Evolutionary conservation across 805 yeast species (phyloP).

Genomic region (Yarrowia sp.): DNA sequence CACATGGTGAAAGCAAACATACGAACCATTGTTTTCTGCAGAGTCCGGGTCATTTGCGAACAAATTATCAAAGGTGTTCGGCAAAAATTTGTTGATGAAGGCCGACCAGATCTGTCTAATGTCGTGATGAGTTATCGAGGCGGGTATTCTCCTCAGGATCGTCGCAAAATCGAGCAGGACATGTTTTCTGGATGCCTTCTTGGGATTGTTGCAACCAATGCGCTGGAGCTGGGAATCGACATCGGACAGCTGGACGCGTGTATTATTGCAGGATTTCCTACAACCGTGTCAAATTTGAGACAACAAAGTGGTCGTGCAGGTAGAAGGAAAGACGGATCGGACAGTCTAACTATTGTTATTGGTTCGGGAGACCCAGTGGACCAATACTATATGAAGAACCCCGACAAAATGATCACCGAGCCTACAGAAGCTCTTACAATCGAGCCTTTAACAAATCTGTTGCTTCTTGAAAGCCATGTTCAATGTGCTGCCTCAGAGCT

Average conservation of each 20-base stretch:
- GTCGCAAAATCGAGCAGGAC: constrained; percentile 81
- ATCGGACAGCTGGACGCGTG: constrained; percentile 92
- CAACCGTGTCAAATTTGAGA: constrained; percentile 78
- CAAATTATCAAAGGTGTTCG: constrained; percentile 79
- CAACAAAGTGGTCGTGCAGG: constrained; percentile 99
- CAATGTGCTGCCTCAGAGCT: constrained; percentile 93
- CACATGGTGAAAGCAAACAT: constrained; percentile 61
- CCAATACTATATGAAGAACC: constrained; percentile 73
- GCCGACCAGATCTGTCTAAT: constrained; percentile 35
- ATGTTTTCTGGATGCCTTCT: constrained; percentile 84
- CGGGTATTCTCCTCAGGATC: constrained; percentile 82
- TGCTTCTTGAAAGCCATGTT: constrained; percentile 74
- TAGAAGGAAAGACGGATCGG: constrained; percentile 60
- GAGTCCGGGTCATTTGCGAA: constrained; percentile 82
- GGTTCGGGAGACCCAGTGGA: constrained; percentile 80
- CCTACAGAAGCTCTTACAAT: constrained; percentile 55
- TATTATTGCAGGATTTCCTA: constrained; percentile 87
- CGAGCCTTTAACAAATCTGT: constrained; percentile 56
- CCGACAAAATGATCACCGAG: constrained; percentile 52
- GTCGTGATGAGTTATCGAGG: constrained; percentile 88
- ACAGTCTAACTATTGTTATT: constrained; percentile 79
- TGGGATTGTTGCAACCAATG: constrained; percentile 92
- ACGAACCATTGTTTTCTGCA: constrained; percentile 86
- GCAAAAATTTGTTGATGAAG: constrained; percentile 45
- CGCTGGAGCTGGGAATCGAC: constrained; percentile 93